Evolutionary conservation across 768 basidiomycete genomes (phyloP), one percentile per base, ranked within the genome.

Genomic region (Mycena capillaripes): DNA sequence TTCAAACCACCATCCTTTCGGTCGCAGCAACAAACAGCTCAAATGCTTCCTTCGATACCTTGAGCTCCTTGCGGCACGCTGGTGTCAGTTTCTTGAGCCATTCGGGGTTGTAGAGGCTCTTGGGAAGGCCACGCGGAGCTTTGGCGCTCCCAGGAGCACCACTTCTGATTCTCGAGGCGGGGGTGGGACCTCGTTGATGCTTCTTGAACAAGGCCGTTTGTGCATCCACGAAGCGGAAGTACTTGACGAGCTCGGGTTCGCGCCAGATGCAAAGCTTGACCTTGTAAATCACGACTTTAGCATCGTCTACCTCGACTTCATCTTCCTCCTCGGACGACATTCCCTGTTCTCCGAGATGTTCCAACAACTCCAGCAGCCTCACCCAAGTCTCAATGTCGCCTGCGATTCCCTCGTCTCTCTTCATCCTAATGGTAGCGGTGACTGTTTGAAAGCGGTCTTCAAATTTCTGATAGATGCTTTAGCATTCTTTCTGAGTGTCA

Each of bases 251-350:
- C 25, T 44, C 21, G 25, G 68, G 72, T 69, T 69, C 72, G 36
- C 69, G 68, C 72, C 72, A 73, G 63, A 70, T 16, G 46, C 68
- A 73, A 48, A 73, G 17, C 36, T 66, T 73, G 68, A 73, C 67
- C 52, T n/a, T 46, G 53, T 46, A 73, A 30, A 66, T 21, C 7
- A n/a, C 8, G 27, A 70, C 40, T 55, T 56, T 66, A 4, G 32
- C 10, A 32, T 61, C 53, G 14, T 70, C 58, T 53, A 66, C 68
- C 50, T 69, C 58, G 29, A 70, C 19, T 48, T 62, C 58, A 32
- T 59, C 65, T 66, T 69, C 68, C 50, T 73, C 72, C 59, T 73
- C 72, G 30, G 68, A 69, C 58, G 69, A 73, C 72, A 73, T 73
- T 30, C 72, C 72, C 32, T 61, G 48, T 56, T 60, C 63, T 55